phyloP scores from a whole-genome alignment of 2,329 filamentous ascomycete species.

The Verticillium klebahnii region DNA sequence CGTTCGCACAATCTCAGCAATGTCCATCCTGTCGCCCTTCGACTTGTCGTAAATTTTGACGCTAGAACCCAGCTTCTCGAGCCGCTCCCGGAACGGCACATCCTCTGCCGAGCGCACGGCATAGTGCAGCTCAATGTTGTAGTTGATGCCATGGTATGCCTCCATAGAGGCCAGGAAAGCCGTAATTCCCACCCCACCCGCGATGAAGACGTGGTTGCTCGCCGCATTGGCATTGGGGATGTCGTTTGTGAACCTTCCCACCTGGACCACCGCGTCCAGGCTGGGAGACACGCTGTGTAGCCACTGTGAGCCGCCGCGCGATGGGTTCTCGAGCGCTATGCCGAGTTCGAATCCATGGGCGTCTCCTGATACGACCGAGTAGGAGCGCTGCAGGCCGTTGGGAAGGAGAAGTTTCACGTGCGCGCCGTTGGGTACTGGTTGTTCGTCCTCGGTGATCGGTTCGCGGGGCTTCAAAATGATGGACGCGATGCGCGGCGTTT shows the following conservation, averaged over 20 bases:
- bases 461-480: conserved; percentile 46
- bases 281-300: conserved; percentile 44
- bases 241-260: conserved; percentile 45
- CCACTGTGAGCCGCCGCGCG: conserved; percentile 57
- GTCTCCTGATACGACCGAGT: conserved; percentile 54
- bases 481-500: conserved; percentile 47
- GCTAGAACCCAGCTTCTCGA: conserved; percentile 35
- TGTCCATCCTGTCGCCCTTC: conserved; percentile 46
- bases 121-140: conserved; percentile 52
- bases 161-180: conserved; percentile 53
- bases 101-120: conserved; percentile 48
- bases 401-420: conserved; percentile 55
- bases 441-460: conserved; percentile 25
- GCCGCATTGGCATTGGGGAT: conserved; percentile 40
- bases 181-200: conserved; percentile 62
- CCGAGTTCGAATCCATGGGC: conserved; percentile 50
- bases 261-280: conserved; percentile 42
- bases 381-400: conserved; percentile 51
- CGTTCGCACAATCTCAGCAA: conserved; percentile 37
- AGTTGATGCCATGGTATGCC: conserved; percentile 37
- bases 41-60: conserved; percentile 49
- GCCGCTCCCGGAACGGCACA: conserved; percentile 46
- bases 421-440: conserved; percentile 30
- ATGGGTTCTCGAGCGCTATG: conserved; percentile 48
- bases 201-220: conserved; percentile 58